Evolutionary conservation across 345 rosid genomes (phyloP).

Genomic region (Salix dunnii): DNA sequence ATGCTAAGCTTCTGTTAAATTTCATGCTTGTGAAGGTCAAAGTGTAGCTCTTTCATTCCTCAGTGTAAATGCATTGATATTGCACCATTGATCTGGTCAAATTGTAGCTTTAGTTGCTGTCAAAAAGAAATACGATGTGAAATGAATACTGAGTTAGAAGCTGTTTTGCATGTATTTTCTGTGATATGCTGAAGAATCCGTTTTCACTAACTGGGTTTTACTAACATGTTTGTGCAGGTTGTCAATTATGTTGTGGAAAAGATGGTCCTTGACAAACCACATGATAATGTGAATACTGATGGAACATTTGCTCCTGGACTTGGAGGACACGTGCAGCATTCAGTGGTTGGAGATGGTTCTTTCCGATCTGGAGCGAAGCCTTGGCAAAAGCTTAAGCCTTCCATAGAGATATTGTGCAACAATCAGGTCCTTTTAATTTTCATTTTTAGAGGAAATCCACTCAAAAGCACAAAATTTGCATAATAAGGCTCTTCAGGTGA

Average conservation of each 20-base stretch:
- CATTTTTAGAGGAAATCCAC: not conserved
- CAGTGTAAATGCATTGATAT: not conserved
- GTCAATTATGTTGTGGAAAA: slow-evolving; percentile 90
- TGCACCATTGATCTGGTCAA: not conserved
- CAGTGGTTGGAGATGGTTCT: slow-evolving; percentile 62
- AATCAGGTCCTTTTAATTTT: slow-evolving; percentile 69
- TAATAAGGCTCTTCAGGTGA: not conserved
- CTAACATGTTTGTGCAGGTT: slow-evolving; percentile 54
- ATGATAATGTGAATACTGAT: slow-evolving; percentile 53
- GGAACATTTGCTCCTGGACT: slow-evolving; percentile 58
- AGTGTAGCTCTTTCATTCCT: not conserved
- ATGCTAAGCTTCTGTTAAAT: not conserved
- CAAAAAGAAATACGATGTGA: not conserved
- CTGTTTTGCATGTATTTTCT: not conserved
- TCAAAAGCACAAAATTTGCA: not conserved
- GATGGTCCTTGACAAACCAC: slow-evolving; percentile 79
- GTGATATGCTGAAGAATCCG: not conserved
- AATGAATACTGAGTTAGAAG: not conserved
- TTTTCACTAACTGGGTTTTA: slow-evolving; percentile 1
- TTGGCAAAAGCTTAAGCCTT: slow-evolving; percentile 76
- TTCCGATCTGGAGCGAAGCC: slow-evolving; percentile 65
- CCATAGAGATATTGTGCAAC: slow-evolving; percentile 90
- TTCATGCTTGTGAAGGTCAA: not conserved
- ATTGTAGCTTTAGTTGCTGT: not conserved
- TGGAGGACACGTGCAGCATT: slow-evolving; percentile 59